phyloP scores from a whole-genome alignment of 83 land plant species.

The Picea abies region DNA sequence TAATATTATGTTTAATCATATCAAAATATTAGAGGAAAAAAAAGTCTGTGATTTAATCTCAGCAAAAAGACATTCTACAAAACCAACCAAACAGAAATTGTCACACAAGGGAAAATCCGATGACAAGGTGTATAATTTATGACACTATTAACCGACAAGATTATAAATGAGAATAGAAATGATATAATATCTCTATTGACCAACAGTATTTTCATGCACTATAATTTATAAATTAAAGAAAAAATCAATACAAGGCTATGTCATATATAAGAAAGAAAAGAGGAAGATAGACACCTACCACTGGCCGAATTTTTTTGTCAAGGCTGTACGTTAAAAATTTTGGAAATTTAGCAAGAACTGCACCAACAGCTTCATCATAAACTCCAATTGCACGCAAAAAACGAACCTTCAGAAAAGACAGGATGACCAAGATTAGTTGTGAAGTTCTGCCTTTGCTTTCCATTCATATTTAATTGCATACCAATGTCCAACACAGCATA shows the following conservation, averaged over 20 bases:
- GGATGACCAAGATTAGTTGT: not conserved
- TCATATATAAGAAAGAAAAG: not conserved
- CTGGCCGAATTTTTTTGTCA: slow-evolving; percentile 86
- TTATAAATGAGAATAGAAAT: slow-evolving; percentile 1
- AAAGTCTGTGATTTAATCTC: too few species aligned
- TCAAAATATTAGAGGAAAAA: not conserved
- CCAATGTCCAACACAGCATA: not conserved
- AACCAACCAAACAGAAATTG: not conserved
- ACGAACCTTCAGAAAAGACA: slow-evolving; percentile 57
- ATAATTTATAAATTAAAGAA: not conserved
- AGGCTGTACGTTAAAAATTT: slow-evolving; percentile 84
- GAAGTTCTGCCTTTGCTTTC: not conserved
- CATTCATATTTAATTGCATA: not conserved
- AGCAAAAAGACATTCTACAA: not conserved
- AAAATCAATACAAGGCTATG: not conserved
- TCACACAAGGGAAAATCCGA: not conserved
- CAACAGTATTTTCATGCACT: not conserved
- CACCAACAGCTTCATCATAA: slow-evolving; percentile 76
- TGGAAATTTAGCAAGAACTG: slow-evolving; percentile 78
- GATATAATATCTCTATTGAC: not conserved
- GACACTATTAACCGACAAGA: not conserved
- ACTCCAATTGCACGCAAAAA: slow-evolving; percentile 88
- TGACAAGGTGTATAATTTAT: not conserved
- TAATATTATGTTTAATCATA: not conserved
- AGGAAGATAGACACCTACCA: too few species aligned